Conservation (phyloP, 129 eudicot genomes). For the Lonicera japonica region DNA sequence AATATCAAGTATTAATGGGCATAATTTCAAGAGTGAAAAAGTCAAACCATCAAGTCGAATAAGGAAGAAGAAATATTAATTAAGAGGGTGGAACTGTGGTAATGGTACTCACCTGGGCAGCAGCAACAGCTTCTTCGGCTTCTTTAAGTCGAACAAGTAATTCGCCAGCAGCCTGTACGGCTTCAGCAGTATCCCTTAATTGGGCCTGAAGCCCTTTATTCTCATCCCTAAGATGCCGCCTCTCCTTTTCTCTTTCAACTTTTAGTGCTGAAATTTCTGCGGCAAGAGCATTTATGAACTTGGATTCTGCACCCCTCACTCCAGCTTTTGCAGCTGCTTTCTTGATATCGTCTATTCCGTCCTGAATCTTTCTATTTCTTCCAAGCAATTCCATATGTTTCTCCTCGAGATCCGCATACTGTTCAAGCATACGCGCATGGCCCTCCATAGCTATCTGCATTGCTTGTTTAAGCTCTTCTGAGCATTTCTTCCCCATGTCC, state of each 20-base stretch:
- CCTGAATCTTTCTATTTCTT: conserved; percentile 60
- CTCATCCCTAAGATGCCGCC: conserved; percentile 66
- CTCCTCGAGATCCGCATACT: conserved; percentile 86
- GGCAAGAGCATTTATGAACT: conserved; percentile 80
- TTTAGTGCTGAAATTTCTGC: conserved; percentile 64
- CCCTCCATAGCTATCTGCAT: conserved; percentile 96
- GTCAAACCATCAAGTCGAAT: too few relatives aligned
- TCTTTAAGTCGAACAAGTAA: conserved; percentile 89
- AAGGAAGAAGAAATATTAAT: background rate
- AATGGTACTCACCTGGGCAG: conserved; percentile 58
- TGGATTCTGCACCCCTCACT: conserved; percentile 69
- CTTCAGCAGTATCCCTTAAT: conserved; percentile 88
- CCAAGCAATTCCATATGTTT: conserved; percentile 72
- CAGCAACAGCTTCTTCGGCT: conserved; percentile 81
- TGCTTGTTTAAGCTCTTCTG: conserved; percentile 83
- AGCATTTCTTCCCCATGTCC: conserved; percentile 68
- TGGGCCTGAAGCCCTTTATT: conserved; percentile 83
- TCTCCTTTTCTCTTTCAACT: conserved; percentile 82
- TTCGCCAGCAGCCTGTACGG: conserved; percentile 97
- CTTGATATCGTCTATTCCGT: conserved; percentile 79
- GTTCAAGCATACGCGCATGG: conserved; percentile 95
- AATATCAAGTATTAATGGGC: too few relatives aligned
- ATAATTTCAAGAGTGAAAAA: too few relatives aligned
- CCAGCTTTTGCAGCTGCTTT: conserved; percentile 81
- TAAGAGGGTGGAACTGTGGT: too few relatives aligned